These are phyloP conservation scores for Blastobotrys aristatus DNA, from an alignment of 1,139 yeast genomes.

Conservation along the genomic window DNA sequence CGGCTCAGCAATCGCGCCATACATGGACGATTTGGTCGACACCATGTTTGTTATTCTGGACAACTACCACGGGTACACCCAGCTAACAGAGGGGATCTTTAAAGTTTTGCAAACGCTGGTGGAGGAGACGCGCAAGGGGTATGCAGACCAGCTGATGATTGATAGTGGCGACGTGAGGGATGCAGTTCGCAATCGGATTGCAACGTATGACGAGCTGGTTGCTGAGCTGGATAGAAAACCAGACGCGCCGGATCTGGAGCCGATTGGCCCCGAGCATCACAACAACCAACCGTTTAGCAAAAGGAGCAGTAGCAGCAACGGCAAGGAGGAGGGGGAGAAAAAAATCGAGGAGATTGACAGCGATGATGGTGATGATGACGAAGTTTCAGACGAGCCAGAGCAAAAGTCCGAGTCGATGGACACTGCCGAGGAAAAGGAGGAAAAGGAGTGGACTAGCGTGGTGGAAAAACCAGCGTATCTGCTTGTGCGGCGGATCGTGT, in stretches of 20 bases:
- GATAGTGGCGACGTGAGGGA: slow-evolving; percentile 10
- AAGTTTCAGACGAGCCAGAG: slow-evolving; percentile 40
- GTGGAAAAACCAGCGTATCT: slow-evolving; percentile 56
- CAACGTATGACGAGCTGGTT: slow-evolving; percentile 19
- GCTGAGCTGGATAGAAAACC: slow-evolving; percentile 18
- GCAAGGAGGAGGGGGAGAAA: too few species aligned
- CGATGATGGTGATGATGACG: slow-evolving; percentile 14
- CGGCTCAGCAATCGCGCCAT: slow-evolving; percentile 61
- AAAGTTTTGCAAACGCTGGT: slow-evolving; percentile 63
- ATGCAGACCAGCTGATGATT: slow-evolving; percentile 15
- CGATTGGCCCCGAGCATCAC: slow-evolving; percentile 14
- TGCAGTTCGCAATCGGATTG: not conserved
- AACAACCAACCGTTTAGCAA: slow-evolving; percentile 12
- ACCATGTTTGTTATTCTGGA: slow-evolving; percentile 75
- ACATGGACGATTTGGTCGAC: slow-evolving; percentile 64
- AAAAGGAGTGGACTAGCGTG: slow-evolving; percentile 54
- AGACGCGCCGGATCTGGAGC: slow-evolving; percentile 14
- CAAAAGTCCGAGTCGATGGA: slow-evolving; percentile 33
- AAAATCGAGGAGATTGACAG: slow-evolving; percentile 2
- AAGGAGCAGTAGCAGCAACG: too few species aligned
- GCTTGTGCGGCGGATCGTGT: slow-evolving; percentile 55
- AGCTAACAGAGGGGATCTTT: slow-evolving; percentile 69
- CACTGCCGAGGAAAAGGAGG: slow-evolving; percentile 28
- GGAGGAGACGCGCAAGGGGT: slow-evolving; percentile 45
- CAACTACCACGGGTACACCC: slow-evolving; percentile 73